Evolutionary conservation across 805 yeast species (phyloP), one percentile per base, ranked within the genome.

Genomic region (Candida germanica): DNA sequence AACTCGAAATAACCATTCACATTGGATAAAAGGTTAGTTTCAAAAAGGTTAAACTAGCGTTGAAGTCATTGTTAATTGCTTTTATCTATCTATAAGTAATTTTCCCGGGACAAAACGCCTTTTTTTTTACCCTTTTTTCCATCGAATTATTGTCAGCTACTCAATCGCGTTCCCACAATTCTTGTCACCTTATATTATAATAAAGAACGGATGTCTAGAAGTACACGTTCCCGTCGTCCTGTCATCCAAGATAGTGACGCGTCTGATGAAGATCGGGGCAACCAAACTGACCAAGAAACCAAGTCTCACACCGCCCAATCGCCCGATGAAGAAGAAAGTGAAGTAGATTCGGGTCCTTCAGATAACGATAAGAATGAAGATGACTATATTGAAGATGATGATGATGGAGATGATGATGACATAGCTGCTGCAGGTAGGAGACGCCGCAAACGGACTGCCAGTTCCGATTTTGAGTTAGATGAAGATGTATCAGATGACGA

Each of bases 401-500:
- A 35, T 12, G 49, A 37, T 16, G 44, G 38, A 1, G 51, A 46
- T 17, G 44, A 41, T 12, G 49, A 45, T 6, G 36, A 42, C 12
- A 36, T 20, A 3, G 20, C 21, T 11, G 12, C 22, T 3, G n/a
- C 32, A 2, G 12, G 30, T 6, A 6, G 36, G 19, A 35, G 28
- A 6, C 24, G 22, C 26, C 4, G 29, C 12, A n/a, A 11, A 18
- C 27, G 32, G 22, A 33, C 28, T 18, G 22, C 41, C 14, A 47
- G 41, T 8, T 49, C 56, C 1, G 59, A 51, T 24, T 51, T 48
- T 15, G 56, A 51, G n/a, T 47, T 51, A 29, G 46, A 36, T 10
- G 50, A 44, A 3, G 60, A 49, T 12, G 34, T 35, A 9, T 48
- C 39, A 1, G 31, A 36, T 16, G 39, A 51, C 13, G 63, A 56